Percentiles rank a stretch among this genome's conserved stretches.
Evolutionary conservation across 306 rosid genomes (phyloP).

Genomic region (Rubus parviflorus): DNA sequence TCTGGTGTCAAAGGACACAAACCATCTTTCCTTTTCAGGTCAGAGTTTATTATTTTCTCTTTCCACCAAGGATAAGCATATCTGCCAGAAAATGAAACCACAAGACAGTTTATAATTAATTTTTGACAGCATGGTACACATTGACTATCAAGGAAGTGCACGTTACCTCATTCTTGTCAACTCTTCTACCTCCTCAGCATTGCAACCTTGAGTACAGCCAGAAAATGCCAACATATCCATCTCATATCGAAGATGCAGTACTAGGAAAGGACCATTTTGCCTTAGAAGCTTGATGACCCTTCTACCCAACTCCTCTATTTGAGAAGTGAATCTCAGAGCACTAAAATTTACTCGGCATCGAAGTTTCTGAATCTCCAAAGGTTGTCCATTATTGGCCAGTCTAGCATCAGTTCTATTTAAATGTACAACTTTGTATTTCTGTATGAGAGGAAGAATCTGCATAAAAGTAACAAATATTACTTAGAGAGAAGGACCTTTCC

Average conservation of each 20-base stretch:
- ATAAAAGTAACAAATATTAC: slow-evolving; percentile 3
- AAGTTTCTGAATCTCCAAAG: slow-evolving; percentile 78
- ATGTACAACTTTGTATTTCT: slow-evolving; percentile 86
- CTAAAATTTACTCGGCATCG: slow-evolving; percentile 93
- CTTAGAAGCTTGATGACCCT: slow-evolving; percentile 78
- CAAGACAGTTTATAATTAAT: background rate
- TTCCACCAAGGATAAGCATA: slow-evolving; percentile 99
- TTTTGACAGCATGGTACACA: slow-evolving; percentile 3
- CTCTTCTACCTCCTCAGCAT: slow-evolving; percentile 86
- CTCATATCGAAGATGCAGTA: slow-evolving; percentile 94
- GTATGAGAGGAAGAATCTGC: slow-evolving; percentile 90
- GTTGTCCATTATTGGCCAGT: slow-evolving; percentile 89
- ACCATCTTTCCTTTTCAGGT: slow-evolving; percentile 95
- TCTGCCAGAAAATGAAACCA: slow-evolving; percentile 34
- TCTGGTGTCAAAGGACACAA: slow-evolving; percentile 96
- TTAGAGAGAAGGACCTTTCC: background rate
- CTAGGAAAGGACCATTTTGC: slow-evolving; percentile 82
- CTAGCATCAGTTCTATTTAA: slow-evolving; percentile 94
- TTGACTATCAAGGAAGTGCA: slow-evolving; percentile 10
- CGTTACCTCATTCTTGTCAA: slow-evolving; percentile 95
- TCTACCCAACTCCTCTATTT: slow-evolving; percentile 89
- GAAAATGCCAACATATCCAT: slow-evolving; percentile 99
- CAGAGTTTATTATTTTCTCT: slow-evolving; percentile 90
- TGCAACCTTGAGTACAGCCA: slow-evolving; percentile 97
- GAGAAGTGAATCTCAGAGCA: slow-evolving; percentile 90